phyloP scores from a whole-genome alignment of 768 basidiomycete species.

The Boletus subcaerulescens region DNA sequence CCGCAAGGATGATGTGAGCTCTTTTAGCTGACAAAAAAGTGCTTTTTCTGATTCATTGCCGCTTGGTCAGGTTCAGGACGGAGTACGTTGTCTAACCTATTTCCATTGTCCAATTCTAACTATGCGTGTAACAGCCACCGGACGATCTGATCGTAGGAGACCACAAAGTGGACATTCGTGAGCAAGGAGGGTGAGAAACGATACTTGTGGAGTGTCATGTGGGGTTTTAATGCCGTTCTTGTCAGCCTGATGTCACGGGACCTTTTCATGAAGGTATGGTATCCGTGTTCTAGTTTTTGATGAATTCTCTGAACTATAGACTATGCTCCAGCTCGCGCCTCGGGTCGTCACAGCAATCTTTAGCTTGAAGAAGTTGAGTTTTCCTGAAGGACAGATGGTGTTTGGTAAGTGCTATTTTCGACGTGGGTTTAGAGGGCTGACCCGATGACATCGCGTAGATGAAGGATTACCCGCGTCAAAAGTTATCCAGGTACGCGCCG shows the following conservation, averaged over 20 bases:
- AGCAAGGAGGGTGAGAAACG: slow-evolving; percentile 22
- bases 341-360: slow-evolving; percentile 45
- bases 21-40: not conserved
- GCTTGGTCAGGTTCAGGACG: slow-evolving; percentile 37
- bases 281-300: not conserved
- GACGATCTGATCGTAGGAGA: slow-evolving; percentile 2
- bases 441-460: slow-evolving; percentile 1
- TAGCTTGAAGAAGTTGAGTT: slow-evolving; percentile 36
- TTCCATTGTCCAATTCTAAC: not conserved
- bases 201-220: not conserved
- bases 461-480: slow-evolving; percentile 17
- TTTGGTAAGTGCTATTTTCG: slow-evolving; percentile 8
- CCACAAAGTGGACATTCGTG: slow-evolving; percentile 6
- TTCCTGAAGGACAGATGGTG: slow-evolving; percentile 1
- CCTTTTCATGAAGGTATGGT: slow-evolving; percentile 19
- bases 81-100: slow-evolving; percentile 30
- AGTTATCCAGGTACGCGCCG: slow-evolving; percentile 16
- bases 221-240: not conserved
- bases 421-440: not conserved
- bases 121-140: slow-evolving; percentile 3
- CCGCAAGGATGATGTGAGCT: slow-evolving; percentile 28
- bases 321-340: slow-evolving; percentile 38
- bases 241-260: slow-evolving; percentile 34
- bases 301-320: slow-evolving; percentile 14
- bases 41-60: slow-evolving; percentile 35